Conservation (phyloP, 2,329 filamentous ascomycete genomes). For the Penicillium sp. region DNA sequence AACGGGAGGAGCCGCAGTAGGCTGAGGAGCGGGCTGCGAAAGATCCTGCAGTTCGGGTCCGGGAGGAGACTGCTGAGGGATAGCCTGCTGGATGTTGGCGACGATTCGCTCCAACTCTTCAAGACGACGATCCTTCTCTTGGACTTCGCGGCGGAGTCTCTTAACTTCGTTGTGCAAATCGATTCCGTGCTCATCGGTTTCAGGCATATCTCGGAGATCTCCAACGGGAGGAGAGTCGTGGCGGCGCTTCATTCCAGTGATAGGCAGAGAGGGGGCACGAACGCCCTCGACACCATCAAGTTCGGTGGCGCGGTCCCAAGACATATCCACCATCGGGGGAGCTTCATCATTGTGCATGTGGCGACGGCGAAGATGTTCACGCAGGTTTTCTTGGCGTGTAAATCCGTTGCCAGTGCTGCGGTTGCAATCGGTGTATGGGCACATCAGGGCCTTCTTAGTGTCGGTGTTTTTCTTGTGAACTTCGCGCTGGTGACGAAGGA, state of each 20-base stretch:
- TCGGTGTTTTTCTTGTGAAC: constrained; percentile 89
- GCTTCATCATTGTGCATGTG: constrained; percentile 59
- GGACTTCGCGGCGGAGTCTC: constrained; percentile 64
- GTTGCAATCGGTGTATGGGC: constrained; percentile 84
- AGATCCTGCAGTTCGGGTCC: constrained; percentile 19
- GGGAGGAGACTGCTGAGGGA: constrained; percentile 29
- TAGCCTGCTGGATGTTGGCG: constrained; percentile 38
- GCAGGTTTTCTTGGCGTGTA: constrained; percentile 88
- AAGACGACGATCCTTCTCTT: constrained; percentile 52
- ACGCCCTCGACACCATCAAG: constrained; percentile 29
- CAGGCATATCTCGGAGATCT: constrained; percentile 26
- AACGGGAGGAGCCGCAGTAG: constrained; percentile 17
- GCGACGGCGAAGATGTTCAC: constrained; percentile 89
- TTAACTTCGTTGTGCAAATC: constrained; percentile 64
- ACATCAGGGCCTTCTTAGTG: constrained; percentile 82
- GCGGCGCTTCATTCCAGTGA: constrained; percentile 37
- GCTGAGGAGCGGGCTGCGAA: constrained; percentile 17
- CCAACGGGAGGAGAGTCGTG: constrained; percentile 32
- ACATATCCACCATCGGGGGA: constrained; percentile 25
- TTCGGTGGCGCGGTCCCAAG: constrained; percentile 33
- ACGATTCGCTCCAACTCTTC: constrained; percentile 44
- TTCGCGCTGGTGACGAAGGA: constrained; percentile 86
- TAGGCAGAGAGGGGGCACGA: constrained; percentile 30
- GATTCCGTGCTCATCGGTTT: constrained; percentile 44
- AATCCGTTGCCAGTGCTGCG: constrained; percentile 86